Base-by-base conservation (phyloP, 148 eudicot genomes). In the Dysphania ambrosioides region DNA sequence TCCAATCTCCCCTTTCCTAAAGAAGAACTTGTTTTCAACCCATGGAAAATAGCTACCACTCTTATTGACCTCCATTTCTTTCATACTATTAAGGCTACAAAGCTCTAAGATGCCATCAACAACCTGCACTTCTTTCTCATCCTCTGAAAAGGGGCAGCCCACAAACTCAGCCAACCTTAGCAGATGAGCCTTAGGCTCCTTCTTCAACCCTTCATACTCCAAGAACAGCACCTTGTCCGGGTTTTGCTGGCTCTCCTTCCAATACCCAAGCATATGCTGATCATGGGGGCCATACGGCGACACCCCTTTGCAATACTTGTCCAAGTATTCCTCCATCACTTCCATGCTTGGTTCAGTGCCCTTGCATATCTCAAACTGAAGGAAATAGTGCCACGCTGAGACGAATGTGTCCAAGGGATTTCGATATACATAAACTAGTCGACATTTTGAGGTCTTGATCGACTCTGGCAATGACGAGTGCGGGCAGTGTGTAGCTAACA, bases 1-100 rank as follows among this genome's bases (percentile, higher is more conserved):
- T 9, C 53, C 53, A 67, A 67, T n/a, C 8, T 67, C 70, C 2
- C 70, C 70, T 24, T 67, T 67, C 51, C 70, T 40, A 26, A 67
- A 67, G 1, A 67, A 67, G 10, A 31, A 31, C 21, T 67, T 67
- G 19, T 67, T 67, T 34, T 41, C 71, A 67, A 67, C 15, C 31
- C 31, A 24, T 4, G 31, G 32, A 67, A 0, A 10, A 41, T 0
- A 11, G 1, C 15, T 41, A 0, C 71, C 71, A 5, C n/a, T 67
- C 11, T 67, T 67, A 26, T 67, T 67, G 10, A 67, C 31, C 32
- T 67, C 71, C 34, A 40, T 40, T 41, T 67, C 34, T 42, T 67
- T 67, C 55, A 67, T 10, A 41, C n/a, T 67, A 24, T 24, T 23
- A 26, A 67, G 0, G 10, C 71, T 67, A 67, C 71, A 67, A 11